Evolutionary conservation across 495 filamentous ascomycete genomes (phyloP).

Genomic region (Penicillium egyptiacum): DNA sequence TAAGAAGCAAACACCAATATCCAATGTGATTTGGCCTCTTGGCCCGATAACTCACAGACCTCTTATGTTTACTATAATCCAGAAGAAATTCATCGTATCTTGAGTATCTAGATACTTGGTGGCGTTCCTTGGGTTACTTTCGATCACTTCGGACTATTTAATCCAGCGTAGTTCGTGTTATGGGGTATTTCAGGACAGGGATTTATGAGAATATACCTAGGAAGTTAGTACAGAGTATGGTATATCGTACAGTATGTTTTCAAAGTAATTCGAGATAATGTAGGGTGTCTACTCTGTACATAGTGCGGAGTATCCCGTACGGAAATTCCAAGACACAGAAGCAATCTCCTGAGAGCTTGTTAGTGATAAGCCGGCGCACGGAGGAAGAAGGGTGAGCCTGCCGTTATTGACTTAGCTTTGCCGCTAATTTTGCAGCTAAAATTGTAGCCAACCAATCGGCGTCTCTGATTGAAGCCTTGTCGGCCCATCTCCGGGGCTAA

Average conservation of each 20-base stretch:
- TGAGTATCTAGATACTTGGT: neutral
- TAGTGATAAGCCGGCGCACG: conserved; percentile 24
- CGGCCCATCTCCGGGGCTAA: conserved; percentile 10
- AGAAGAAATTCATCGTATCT: neutral
- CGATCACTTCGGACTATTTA: neutral
- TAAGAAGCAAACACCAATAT: neutral
- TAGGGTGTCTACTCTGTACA: too few relatives aligned
- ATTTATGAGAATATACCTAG: neutral
- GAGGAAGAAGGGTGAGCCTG: conserved; percentile 2
- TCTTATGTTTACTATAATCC: neutral
- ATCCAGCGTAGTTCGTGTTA: neutral
- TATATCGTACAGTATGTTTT: neutral
- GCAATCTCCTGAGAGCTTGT: conserved; percentile 23
- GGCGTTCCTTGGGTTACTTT: conserved; percentile 22
- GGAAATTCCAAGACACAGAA: neutral
- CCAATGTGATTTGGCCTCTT: neutral
- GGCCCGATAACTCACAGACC: neutral
- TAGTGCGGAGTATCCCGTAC: neutral
- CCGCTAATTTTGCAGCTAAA: conserved; percentile 8
- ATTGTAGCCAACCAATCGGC: neutral
- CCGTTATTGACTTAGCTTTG: conserved; percentile 12
- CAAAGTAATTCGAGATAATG: too few relatives aligned
- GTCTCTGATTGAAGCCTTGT: neutral
- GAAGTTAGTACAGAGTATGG: neutral
- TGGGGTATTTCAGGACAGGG: neutral